Percentiles rank a stretch among this genome's conserved stretches.
These are phyloP conservation scores for Diplodia sapinea DNA, from an alignment of 2,329 filamentous ascomycete species.

Conservation along the genomic window DNA sequence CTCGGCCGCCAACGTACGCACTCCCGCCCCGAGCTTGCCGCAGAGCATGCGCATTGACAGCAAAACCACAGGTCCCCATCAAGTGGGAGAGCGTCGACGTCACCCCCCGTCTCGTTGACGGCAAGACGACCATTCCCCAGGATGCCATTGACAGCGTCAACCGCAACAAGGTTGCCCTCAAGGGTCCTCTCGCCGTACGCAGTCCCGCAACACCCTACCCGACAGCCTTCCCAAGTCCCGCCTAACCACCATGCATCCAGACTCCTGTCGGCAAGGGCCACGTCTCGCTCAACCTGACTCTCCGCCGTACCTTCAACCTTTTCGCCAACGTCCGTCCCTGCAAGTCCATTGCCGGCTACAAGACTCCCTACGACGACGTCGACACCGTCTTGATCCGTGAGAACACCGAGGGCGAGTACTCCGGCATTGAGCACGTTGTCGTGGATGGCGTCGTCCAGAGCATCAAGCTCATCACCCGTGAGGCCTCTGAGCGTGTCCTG, in stretches of 20 bases:
- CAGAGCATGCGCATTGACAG: constrained; percentile 28
- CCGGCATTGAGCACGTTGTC: constrained; percentile 96
- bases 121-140: constrained; percentile 93
- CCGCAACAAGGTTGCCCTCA: constrained; percentile 96
- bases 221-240: constrained; percentile 6
- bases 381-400: constrained; percentile 98
- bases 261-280: constrained; percentile 98
- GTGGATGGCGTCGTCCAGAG: constrained; percentile 98
- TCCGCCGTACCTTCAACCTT: constrained; percentile 98
- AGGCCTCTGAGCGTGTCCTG: constrained; percentile 92
- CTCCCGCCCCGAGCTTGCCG: constrained; percentile 25
- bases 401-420: constrained; percentile 99
- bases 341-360: constrained; percentile 95
- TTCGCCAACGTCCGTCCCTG: constrained; percentile 99
- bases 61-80: constrained; percentile 72
- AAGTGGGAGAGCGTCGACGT: constrained; percentile 98
- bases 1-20: constrained; percentile 80
- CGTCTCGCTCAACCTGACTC: constrained; percentile 97
- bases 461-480: constrained; percentile 98
- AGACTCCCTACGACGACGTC: constrained; percentile 97
- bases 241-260: constrained; percentile 52
- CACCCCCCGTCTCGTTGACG: constrained; percentile 89
- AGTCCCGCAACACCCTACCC: constrained; percentile 28
- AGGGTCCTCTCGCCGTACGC: constrained; percentile 92
- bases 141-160: constrained; percentile 91